Conservation (phyloP, 1,284 basidiomycete genomes). For the Pseudozyma tsukubaensis region DNA sequence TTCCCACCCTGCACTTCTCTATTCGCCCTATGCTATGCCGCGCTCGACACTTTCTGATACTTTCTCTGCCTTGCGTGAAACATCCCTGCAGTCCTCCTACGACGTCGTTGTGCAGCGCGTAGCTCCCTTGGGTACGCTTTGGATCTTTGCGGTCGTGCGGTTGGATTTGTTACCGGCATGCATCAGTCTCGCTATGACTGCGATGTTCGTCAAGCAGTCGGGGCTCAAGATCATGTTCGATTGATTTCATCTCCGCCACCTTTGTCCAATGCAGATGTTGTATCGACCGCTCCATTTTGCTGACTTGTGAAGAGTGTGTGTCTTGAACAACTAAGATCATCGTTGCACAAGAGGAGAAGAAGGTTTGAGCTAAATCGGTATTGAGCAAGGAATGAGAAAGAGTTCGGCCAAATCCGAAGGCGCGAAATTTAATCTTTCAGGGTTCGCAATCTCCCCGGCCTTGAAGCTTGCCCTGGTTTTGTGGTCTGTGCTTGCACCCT, state of each 20-base stretch:
- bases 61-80: not conserved
- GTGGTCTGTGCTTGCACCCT: conserved; percentile 21
- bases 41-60: not conserved
- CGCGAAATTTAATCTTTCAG: not conserved
- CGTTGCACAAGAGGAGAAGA: no score
- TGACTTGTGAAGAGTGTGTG: no score
- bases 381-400: not conserved
- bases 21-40: no score
- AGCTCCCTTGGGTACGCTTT: conserved; percentile 68
- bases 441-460: conserved; percentile 20
- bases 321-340: no score
- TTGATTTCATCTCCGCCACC: conserved; percentile 3
- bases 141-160: conserved; percentile 67
- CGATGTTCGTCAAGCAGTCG: conserved; percentile 39
- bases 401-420: conserved; percentile 30
- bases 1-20: not conserved
- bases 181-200: conserved; percentile 60
- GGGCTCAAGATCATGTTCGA: conserved; percentile 39
- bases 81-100: conserved; percentile 55
- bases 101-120: conserved; percentile 63
- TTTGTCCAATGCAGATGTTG: no score
- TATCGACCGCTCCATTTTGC: no score
- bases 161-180: conserved; percentile 63
- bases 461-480: no score
- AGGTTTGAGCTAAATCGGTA: no score